These are phyloP conservation scores for Neonectria neomacrospora DNA, from an alignment of 2,329 filamentous ascomycete genomes.

Conservation along the genomic window DNA sequence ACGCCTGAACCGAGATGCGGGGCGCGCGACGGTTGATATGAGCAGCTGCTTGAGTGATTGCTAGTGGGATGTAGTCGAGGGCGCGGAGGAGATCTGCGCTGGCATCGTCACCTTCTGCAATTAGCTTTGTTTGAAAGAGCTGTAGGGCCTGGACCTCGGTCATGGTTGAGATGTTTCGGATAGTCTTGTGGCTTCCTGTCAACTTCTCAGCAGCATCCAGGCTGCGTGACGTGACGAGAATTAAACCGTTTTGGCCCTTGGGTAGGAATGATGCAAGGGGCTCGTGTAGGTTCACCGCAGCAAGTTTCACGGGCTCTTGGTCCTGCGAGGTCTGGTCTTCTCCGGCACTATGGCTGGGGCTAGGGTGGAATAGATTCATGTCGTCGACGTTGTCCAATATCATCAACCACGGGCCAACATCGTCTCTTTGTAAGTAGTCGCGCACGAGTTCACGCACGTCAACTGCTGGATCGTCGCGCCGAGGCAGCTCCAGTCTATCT, in stretches of 20 bases:
- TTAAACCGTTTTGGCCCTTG: conserved; percentile 22
- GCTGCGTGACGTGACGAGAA: conserved; percentile 36
- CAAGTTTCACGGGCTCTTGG: not conserved
- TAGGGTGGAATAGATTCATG: conserved; percentile 1
- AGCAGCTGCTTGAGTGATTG: conserved; percentile 43
- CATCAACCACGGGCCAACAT: conserved; percentile 36
- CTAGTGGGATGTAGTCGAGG: not conserved
- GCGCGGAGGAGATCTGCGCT: conserved; percentile 24
- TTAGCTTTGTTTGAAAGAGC: conserved; percentile 29
- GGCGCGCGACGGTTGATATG: not conserved
- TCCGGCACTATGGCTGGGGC: not conserved
- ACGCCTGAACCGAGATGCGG: conserved; percentile 37
- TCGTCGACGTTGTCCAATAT: conserved; percentile 40
- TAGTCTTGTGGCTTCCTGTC: conserved; percentile 4
- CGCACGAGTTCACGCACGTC: conserved; percentile 49
- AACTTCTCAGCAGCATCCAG: conserved; percentile 19
- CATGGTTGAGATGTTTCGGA: conserved; percentile 26
- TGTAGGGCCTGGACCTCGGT: conserved; percentile 21
- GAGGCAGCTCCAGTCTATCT: conserved; percentile 43
- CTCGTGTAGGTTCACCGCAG: not conserved
- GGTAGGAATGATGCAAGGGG: conserved; percentile 32
- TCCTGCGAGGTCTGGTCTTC: too few relatives aligned
- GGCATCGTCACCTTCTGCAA: not conserved
- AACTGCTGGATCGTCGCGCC: conserved; percentile 43
- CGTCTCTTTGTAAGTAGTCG: conserved; percentile 43